Base-by-base conservation (phyloP, 768 basidiomycete genomes). In the Lentinula detonsa region DNA sequence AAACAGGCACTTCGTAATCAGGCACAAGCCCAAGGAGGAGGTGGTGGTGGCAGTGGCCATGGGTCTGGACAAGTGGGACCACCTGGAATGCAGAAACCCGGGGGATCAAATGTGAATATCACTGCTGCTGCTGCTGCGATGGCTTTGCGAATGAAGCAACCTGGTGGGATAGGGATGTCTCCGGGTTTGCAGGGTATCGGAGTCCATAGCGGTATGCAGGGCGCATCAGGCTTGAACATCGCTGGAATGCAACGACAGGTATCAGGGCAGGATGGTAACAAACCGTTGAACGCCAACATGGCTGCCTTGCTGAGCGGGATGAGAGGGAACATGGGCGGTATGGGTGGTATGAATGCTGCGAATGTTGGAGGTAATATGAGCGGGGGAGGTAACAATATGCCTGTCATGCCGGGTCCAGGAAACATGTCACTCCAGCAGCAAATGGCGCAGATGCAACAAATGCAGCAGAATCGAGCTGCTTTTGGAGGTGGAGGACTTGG, bases 81-180 rank as follows among this genome's bases (percentile, higher is more conserved):
- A 3, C n/a, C 42, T 6, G 35, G 45, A 28, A 15, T 21, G 28
- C 55, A 3, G 23, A 40, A 40, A 43, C 23, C 55, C 13, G 55
- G 55, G 9, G 55, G 55, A 6, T 9, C 21, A 16, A 39, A 39
- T 31, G 39, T 55, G 18, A 55, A 55, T 15, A 56, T 56, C 55
- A 43, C 40, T 56, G 39, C 37, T 28, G 55, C 55, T 28, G 55
- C 55, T 7, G 55, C 55, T 23, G 55, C 57, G 18, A 59, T 59
- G 57, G 48, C 43, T 21, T n/a, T 49, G 46, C 43, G 48, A 23
- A 59, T 59, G 57, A 6, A 37, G 28, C 57, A 59, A 37, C n/a
- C 56, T 21, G 34, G 45, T 11, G 57, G 57, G 37, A 49, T 48
- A 13, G 46, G 33, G 1, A 5, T 56, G 23, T 23, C 55, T 1